These are phyloP conservation scores for Lagenidium giganteum DNA, from an alignment of 352 stramenopile genomes.

Conservation along the genomic window DNA sequence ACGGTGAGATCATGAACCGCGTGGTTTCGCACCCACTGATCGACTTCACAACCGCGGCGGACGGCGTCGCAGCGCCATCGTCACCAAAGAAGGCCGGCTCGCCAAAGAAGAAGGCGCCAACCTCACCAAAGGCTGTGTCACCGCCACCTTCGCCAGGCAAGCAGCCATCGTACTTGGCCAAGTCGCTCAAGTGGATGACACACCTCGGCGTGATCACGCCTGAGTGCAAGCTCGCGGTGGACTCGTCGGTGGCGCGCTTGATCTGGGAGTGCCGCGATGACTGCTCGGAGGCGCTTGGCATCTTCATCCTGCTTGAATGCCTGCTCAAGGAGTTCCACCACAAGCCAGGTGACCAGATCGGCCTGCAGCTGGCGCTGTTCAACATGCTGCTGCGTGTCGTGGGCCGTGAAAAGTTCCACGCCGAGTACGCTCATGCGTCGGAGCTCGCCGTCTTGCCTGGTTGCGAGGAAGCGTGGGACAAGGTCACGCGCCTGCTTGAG, in stretches of 20 bases:
- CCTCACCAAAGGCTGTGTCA: constrained; percentile 21
- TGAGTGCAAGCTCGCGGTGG: constrained; percentile 65
- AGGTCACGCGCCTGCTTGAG: constrained; percentile 53
- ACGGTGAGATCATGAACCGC: constrained; percentile 85
- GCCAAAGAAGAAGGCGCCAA: constrained; percentile 3
- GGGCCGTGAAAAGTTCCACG: constrained; percentile 70
- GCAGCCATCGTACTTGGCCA: constrained; percentile 75
- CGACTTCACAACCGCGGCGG: constrained; percentile 58
- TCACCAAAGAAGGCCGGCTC: constrained; percentile 25
- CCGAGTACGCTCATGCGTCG: constrained; percentile 56
- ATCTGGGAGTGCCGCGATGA: constrained; percentile 86
- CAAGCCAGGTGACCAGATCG: constrained; percentile 80
- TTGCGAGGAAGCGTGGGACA: constrained; percentile 74
- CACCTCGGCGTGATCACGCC: constrained; percentile 79
- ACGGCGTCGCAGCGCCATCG: constrained; percentile 4
- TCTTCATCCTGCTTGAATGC: constrained; percentile 74
- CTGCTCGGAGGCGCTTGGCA: constrained; percentile 63
- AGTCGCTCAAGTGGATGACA: constrained; percentile 88
- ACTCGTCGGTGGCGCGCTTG: constrained; percentile 71
- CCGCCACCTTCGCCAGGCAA: too few relatives aligned
- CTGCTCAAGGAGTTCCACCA: constrained; percentile 84
- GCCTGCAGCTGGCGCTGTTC: constrained; percentile 74
- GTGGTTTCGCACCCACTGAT: constrained; percentile 81
- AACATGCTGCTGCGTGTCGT: constrained; percentile 86
- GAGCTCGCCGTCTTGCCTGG: constrained; percentile 57